A percentile compares a stretch with the other conserved stretches of the same genome.
Conservation (phyloP, 2,329 filamentous ascomycete genomes). For the Ceratocystis ficicola region DNA sequence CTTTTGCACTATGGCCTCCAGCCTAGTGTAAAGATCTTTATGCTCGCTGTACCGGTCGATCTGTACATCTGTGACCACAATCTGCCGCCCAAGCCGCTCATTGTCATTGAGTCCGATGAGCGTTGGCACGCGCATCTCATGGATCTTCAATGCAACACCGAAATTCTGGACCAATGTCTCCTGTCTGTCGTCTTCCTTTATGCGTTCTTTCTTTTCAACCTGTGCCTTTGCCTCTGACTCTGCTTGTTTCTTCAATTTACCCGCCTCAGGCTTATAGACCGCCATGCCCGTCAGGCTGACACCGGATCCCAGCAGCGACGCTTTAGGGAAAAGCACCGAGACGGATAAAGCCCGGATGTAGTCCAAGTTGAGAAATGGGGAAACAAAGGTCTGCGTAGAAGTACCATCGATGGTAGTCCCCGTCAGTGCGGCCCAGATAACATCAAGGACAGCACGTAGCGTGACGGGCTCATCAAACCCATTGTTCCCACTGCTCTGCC, state of each 20-base stretch:
- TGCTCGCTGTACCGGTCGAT: conserved; percentile 41
- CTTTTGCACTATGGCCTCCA: conserved; percentile 51
- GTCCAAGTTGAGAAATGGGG: conserved; percentile 28
- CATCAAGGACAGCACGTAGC: conserved; percentile 28
- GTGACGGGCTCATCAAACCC: conserved; percentile 11
- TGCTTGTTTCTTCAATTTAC: not conserved
- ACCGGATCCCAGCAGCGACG: conserved; percentile 51
- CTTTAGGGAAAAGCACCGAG: conserved; percentile 52
- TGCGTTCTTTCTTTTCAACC: too few species aligned
- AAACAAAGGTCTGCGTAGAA: conserved; percentile 16
- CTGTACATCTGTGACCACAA: conserved; percentile 50
- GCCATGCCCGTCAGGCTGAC: conserved; percentile 41
- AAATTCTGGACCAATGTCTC: conserved; percentile 24
- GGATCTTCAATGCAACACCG: conserved; percentile 37
- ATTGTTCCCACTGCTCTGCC: conserved; percentile 13
- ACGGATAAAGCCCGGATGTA: conserved; percentile 39
- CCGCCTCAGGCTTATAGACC: conserved; percentile 27
- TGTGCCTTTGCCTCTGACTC: not conserved
- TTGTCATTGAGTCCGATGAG: conserved; percentile 62
- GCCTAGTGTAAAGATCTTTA: conserved; percentile 40
- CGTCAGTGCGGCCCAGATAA: conserved; percentile 29
- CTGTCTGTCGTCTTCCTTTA: too few species aligned
- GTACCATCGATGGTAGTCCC: conserved; percentile 24
- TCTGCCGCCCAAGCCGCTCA: conserved; percentile 54
- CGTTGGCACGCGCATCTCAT: conserved; percentile 50